Percentiles rank a stretch among this genome's conserved stretches.
Conservation (phyloP, 306 rosid species). For the Trifolium fragiferum region DNA sequence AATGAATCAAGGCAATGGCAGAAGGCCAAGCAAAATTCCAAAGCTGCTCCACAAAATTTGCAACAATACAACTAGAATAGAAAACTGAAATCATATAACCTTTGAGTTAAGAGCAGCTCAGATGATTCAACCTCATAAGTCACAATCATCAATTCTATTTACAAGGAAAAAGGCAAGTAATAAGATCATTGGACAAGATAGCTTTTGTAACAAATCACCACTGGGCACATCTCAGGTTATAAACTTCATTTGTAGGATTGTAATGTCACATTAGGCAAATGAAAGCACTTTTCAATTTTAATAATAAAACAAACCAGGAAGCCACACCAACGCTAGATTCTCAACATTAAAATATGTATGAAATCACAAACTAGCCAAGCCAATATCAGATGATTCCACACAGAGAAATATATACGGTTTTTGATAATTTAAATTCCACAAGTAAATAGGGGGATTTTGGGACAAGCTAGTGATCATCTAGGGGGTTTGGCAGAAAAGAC, state of each 20-base stretch:
- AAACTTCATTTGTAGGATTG: slow-evolving; percentile 10
- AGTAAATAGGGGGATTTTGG: slow-evolving; percentile 20
- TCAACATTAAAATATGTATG: slow-evolving; percentile 3
- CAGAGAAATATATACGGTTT: not conserved
- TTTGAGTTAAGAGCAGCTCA: slow-evolving; percentile 46
- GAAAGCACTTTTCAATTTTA: not conserved
- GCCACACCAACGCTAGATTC: not conserved
- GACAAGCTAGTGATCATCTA: slow-evolving; percentile 1
- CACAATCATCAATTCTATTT: slow-evolving; percentile 9
- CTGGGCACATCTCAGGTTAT: not conserved
- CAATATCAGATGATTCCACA: slow-evolving; percentile 16
- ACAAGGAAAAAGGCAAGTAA: slow-evolving; percentile 24
- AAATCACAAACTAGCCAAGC: slow-evolving; percentile 22
- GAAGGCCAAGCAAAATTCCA: slow-evolving; percentile 99
- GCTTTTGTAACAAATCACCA: slow-evolving; percentile 19
- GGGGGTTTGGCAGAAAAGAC: not conserved
- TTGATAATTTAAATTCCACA: slow-evolving; percentile 17
- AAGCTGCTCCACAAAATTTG: slow-evolving; percentile 92
- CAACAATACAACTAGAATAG: slow-evolving; percentile 85
- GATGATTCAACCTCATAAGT: slow-evolving; percentile 26
- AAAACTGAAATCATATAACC: slow-evolving; percentile 67
- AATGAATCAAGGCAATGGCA: slow-evolving; percentile 89
- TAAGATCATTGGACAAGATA: slow-evolving; percentile 37
- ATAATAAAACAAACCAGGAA: slow-evolving; percentile 8
- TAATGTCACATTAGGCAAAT: not conserved